These are phyloP conservation scores for Saksenaea oblongispora DNA, from an alignment of 371 early-diverging fungal genomes.

Conservation along the genomic window DNA sequence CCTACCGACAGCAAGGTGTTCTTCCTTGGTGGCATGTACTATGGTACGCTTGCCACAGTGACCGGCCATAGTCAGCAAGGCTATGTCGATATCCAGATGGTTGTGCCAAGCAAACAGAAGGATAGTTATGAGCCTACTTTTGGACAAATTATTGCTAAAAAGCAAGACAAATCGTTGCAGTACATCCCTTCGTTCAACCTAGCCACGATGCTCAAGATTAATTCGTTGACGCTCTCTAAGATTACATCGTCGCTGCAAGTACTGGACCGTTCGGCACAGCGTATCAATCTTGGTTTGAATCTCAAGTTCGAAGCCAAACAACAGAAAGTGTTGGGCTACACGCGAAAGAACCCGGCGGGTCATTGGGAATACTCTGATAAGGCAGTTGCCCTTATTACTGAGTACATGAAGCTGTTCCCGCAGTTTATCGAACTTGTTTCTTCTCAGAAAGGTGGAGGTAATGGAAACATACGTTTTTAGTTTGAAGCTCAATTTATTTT, in stretches of 20 bases:
- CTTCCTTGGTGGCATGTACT: slow-evolving; percentile 64
- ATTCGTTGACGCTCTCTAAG: slow-evolving; percentile 71
- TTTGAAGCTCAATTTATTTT: not conserved
- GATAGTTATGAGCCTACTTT: slow-evolving; percentile 54
- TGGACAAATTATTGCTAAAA: slow-evolving; percentile 53
- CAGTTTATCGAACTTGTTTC: slow-evolving; percentile 72
- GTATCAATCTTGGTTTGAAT: slow-evolving; percentile 81
- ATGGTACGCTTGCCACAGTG: slow-evolving; percentile 80
- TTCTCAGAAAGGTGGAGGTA: slow-evolving; percentile 32
- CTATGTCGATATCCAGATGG: slow-evolving; percentile 51
- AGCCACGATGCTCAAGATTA: slow-evolving; percentile 63
- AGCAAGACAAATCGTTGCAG: slow-evolving; percentile 31
- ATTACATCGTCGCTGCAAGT: slow-evolving; percentile 83
- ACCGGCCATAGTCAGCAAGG: slow-evolving; percentile 53
- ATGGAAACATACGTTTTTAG: not conserved
- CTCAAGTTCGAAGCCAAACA: slow-evolving; percentile 89
- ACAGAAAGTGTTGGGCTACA: slow-evolving; percentile 85
- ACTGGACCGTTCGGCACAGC: slow-evolving; percentile 51
- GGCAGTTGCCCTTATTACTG: slow-evolving; percentile 71
- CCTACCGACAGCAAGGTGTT: slow-evolving; percentile 70
- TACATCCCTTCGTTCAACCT: slow-evolving; percentile 73
- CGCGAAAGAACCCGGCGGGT: slow-evolving; percentile 65
- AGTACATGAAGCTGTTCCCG: slow-evolving; percentile 74
- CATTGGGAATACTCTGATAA: slow-evolving; percentile 87
- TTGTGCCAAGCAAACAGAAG: slow-evolving; percentile 33